Conservation (phyloP, 345 rosid genomes). For the Hibiscus syriacus region DNA sequence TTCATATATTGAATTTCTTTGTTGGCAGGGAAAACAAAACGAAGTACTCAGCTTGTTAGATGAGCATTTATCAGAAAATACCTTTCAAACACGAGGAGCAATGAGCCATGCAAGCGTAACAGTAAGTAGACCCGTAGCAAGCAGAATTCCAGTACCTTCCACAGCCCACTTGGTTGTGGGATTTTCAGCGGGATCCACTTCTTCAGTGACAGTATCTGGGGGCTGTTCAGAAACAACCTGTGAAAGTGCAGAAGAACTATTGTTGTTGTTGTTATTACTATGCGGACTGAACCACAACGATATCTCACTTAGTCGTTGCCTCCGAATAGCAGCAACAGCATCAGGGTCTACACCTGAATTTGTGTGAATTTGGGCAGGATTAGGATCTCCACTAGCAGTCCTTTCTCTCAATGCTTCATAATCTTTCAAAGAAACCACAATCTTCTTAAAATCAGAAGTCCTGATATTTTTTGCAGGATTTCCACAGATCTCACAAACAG, state of each 20-base stretch:
- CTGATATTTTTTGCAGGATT: slow-evolving; percentile 52
- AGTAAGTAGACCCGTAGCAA: too few species aligned
- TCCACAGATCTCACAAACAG: slow-evolving; percentile 91
- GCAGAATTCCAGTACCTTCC: too few species aligned
- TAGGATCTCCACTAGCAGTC: too few species aligned
- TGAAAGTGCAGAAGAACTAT: slow-evolving; percentile 35
- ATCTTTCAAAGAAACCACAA: slow-evolving; percentile 50
- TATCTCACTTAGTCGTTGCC: slow-evolving; percentile 81
- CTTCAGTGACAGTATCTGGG: slow-evolving; percentile 40
- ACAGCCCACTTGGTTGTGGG: too few species aligned
- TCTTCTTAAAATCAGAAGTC: slow-evolving; percentile 51
- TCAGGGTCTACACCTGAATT: slow-evolving; percentile 63
- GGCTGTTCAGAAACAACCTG: slow-evolving; percentile 68
- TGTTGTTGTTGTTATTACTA: slow-evolving; percentile 22
- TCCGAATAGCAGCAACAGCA: slow-evolving; percentile 67
- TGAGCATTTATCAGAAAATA: slow-evolving; percentile 16
- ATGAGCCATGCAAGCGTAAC: too few species aligned
- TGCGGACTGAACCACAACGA: slow-evolving; percentile 76
- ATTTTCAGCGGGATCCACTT: slow-evolving; percentile 41
- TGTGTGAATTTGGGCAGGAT: too few species aligned
- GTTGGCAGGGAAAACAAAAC: neutral
- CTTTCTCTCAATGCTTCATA: too few species aligned
- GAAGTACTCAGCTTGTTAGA: neutral
- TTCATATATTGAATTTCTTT: neutral
- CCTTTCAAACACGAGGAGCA: slow-evolving; percentile 98